Evolutionary conservation across 805 yeast genomes (phyloP).

Genomic region (Teunomyces barrocoloradensis): DNA sequence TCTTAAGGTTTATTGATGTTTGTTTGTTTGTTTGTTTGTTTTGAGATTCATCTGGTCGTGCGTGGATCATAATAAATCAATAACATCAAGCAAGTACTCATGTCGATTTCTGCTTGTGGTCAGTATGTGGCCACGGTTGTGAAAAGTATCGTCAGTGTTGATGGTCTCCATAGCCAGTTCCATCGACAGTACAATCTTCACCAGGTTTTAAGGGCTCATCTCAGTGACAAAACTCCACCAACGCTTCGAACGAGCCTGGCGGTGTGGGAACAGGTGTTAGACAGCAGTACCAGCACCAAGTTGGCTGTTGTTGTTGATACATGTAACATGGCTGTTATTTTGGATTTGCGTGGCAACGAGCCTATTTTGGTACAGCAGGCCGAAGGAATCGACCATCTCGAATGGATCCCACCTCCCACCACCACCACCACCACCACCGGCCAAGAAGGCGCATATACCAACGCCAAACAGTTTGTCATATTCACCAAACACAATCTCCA

Average conservation of each 20-base stretch:
- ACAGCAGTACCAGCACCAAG: slow-evolving; percentile 19
- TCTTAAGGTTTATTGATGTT: background rate
- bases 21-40: background rate
- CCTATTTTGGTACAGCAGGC: slow-evolving; percentile 34
- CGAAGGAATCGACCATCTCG: slow-evolving; percentile 29
- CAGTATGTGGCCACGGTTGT: slow-evolving; percentile 15
- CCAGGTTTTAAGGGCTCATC: background rate
- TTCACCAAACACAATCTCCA: slow-evolving; percentile 26
- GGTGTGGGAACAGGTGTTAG: slow-evolving; percentile 22
- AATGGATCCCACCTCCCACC: slow-evolving; percentile 31
- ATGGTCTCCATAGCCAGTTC: background rate
- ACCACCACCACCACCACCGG: background rate
- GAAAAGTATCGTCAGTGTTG: slow-evolving; percentile 7
- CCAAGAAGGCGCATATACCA: slow-evolving; percentile 28
- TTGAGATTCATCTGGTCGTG: background rate
- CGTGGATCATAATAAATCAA: background rate
- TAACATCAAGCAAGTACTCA: background rate
- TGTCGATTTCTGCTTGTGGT: slow-evolving; percentile 18
- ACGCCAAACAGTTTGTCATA: slow-evolving; percentile 32
- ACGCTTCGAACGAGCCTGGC: background rate
- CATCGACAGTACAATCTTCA: slow-evolving; percentile 9
- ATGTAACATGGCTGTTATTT: slow-evolving; percentile 19
- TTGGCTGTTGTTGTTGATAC: slow-evolving; percentile 26
- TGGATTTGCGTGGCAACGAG: slow-evolving; percentile 18
- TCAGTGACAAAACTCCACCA: background rate